Conservation (phyloP, 2,329 filamentous ascomycete genomes). For the Claviceps maximensis region DNA sequence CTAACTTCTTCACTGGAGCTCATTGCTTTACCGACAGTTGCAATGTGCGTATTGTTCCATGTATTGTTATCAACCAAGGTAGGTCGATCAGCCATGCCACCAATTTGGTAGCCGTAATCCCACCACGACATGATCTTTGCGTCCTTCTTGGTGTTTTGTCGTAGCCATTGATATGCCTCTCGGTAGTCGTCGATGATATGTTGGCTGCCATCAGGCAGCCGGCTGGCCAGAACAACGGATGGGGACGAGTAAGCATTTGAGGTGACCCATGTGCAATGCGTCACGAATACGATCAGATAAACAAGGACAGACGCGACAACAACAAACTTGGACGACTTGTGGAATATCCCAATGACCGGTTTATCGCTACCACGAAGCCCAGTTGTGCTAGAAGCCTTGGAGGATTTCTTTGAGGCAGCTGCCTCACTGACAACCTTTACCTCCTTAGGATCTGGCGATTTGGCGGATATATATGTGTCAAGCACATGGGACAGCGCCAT, state of each 20-base stretch:
- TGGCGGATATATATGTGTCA: slow-evolving; percentile 65
- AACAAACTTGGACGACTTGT: slow-evolving; percentile 62
- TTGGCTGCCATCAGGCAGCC: slow-evolving; percentile 84
- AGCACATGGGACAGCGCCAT: slow-evolving; percentile 79
- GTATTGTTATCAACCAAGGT: slow-evolving; percentile 99
- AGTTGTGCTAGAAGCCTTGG: slow-evolving; percentile 22
- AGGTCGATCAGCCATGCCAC: slow-evolving; percentile 95
- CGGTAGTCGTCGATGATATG: slow-evolving; percentile 99
- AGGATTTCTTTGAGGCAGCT: slow-evolving; percentile 42
- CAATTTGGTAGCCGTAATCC: slow-evolving; percentile 99
- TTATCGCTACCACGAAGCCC: slow-evolving; percentile 57
- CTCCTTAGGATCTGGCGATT: slow-evolving; percentile 43
- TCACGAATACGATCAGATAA: slow-evolving; percentile 85
- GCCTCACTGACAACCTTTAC: slow-evolving; percentile 32
- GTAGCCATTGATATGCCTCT: slow-evolving; percentile 98
- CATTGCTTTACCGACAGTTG: slow-evolving; percentile 98
- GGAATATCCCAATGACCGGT: slow-evolving; percentile 75
- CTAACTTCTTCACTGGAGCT: slow-evolving; percentile 93
- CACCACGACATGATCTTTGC: slow-evolving; percentile 99
- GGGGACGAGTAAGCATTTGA: slow-evolving; percentile 98
- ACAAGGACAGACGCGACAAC: slow-evolving; percentile 59
- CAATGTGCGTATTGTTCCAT: slow-evolving; percentile 99
- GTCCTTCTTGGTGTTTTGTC: slow-evolving; percentile 87
- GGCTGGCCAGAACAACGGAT: slow-evolving; percentile 87
- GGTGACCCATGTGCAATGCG: slow-evolving; percentile 98